phyloP scores from a whole-genome alignment of 2,329 filamentous ascomycete species.

The Chaetomium sp. region DNA sequence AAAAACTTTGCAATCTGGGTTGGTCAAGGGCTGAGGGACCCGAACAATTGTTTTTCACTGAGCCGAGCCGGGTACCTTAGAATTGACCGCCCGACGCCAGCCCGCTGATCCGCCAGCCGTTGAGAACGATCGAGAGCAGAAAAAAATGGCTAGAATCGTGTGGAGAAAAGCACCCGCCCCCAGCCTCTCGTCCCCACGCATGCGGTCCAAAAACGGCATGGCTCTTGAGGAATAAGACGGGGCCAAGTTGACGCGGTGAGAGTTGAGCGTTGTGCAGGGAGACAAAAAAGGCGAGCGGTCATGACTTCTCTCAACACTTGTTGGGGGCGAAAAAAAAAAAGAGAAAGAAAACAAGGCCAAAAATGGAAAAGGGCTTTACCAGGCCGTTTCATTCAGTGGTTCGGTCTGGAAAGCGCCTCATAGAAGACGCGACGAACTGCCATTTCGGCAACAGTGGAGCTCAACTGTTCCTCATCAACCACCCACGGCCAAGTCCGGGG shows the following conservation, averaged over 20 bases:
- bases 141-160: constrained; percentile 3
- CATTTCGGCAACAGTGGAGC: too few relatives aligned
- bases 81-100: constrained; percentile 3
- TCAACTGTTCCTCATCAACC: too few relatives aligned
- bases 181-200: constrained; percentile 5
- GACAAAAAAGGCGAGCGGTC: not conserved
- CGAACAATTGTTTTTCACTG: not conserved
- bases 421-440: too few relatives aligned
- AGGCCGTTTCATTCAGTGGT: too few relatives aligned
- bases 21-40: not conserved
- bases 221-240: constrained; percentile 6
- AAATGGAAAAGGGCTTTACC: too few relatives aligned
- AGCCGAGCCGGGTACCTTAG: not conserved
- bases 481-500: too few relatives aligned
- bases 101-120: not conserved
- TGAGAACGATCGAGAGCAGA: not conserved
- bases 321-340: not conserved
- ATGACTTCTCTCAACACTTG: not conserved
- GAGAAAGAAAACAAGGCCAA: not conserved
- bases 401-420: too few relatives aligned
- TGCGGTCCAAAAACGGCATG: constrained; percentile 2
- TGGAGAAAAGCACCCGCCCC: constrained; percentile 6
- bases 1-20: constrained; percentile 13
- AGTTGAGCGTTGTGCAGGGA: not conserved
- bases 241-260: constrained; percentile 9